These are phyloP conservation scores for Rosa rugosa DNA, from an alignment of 306 rosid species.

Conservation along the genomic window DNA sequence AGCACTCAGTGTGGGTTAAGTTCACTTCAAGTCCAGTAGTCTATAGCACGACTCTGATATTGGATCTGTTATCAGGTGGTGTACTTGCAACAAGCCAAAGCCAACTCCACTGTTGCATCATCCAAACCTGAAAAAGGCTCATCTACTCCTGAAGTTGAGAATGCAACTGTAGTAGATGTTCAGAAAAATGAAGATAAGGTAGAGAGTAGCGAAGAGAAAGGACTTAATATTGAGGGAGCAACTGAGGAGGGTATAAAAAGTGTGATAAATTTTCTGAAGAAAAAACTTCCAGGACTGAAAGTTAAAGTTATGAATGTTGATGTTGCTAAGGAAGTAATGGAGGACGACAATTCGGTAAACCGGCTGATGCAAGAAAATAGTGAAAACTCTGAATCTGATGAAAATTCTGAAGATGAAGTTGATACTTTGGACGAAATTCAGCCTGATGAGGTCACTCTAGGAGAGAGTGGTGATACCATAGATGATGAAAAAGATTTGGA, in stretches of 20 bases:
- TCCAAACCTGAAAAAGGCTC: conserved; percentile 52
- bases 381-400: conserved; percentile 48
- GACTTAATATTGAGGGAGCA: conserved; percentile 58
- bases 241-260: conserved; percentile 94
- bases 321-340: conserved; percentile 59
- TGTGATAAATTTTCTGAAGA: conserved; percentile 85
- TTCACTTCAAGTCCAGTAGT: not conserved
- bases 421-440: conserved; percentile 57
- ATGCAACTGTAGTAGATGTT: conserved; percentile 52
- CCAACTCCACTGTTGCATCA: conserved; percentile 36
- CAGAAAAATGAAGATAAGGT: conserved; percentile 56
- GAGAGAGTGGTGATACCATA: conserved; percentile 49
- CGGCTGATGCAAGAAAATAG: conserved; percentile 70
- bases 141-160: conserved; percentile 56
- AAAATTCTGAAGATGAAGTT: conserved; percentile 62
- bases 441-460: conserved; percentile 68
- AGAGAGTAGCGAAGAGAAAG: conserved; percentile 70
- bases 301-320: conserved; percentile 75
- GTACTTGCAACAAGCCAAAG: conserved; percentile 73
- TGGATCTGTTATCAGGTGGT: conserved; percentile 64
- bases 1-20: not conserved
- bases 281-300: conserved; percentile 93
- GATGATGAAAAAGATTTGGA: conserved; percentile 81
- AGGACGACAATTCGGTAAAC: conserved; percentile 64
- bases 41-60: conserved; percentile 12